These are phyloP conservation scores for Barbarea vulgaris DNA, from an alignment of 345 rosid genomes.

Conservation along the genomic window DNA sequence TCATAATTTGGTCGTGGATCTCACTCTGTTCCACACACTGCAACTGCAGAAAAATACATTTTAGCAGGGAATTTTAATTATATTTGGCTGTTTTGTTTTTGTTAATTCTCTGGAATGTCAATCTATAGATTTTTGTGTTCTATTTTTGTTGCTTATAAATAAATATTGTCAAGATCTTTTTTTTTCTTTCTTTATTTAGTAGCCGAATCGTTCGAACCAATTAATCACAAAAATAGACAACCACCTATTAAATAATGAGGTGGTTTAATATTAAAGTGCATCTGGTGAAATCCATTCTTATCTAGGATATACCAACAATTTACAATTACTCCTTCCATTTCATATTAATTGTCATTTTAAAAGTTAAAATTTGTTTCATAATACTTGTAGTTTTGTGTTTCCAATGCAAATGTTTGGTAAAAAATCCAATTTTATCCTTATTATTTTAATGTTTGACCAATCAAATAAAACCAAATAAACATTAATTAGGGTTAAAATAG, in stretches of 20 bases:
- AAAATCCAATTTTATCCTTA: too few species aligned
- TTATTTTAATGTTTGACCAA: too few species aligned
- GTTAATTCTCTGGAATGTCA: not conserved
- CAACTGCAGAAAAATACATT: slow-evolving; percentile 25
- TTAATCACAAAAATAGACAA: not conserved
- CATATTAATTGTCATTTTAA: too few species aligned
- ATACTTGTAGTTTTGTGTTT: too few species aligned
- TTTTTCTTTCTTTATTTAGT: too few species aligned
- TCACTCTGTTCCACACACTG: slow-evolving; percentile 32
- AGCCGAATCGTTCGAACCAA: not conserved
- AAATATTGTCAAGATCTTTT: not conserved
- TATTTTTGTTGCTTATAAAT: not conserved
- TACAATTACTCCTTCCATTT: not conserved
- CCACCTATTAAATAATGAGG: not conserved
- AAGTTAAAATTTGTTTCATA: too few species aligned
- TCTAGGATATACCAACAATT: not conserved
- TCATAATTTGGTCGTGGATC: slow-evolving; percentile 33
- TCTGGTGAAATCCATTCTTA: not conserved
- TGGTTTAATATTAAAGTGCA: not conserved
- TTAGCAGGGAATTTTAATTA: not conserved
- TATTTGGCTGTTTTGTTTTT: not conserved
- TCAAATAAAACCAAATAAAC: too few species aligned
- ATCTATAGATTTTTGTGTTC: not conserved
- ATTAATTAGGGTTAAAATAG: too few species aligned
- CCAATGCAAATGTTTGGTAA: too few species aligned